phyloP scores from a whole-genome alignment of 2,329 filamentous ascomycete species.

The Talaromyces funiculosus region DNA sequence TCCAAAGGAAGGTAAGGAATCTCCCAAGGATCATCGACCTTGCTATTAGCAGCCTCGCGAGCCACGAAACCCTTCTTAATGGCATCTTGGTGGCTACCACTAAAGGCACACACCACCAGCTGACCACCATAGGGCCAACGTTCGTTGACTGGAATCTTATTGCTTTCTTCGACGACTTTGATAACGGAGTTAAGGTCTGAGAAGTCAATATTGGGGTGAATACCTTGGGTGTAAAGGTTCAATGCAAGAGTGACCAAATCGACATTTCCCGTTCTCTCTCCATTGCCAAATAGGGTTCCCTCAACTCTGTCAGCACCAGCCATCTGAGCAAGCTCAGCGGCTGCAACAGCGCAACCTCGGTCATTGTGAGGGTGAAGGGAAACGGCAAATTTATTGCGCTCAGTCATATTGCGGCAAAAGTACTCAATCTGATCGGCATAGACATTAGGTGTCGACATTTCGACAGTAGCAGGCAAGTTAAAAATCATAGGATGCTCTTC shows the following conservation, averaged over 20 bases:
- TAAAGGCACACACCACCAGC: conserved; percentile 88
- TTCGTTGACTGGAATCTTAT: conserved; percentile 88
- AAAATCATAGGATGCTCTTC: conserved; percentile 82
- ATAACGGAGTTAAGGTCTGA: conserved; percentile 83
- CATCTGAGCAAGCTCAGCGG: conserved; percentile 91
- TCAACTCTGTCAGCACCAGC: conserved; percentile 91
- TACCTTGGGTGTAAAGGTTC: conserved; percentile 92
- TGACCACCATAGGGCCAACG: conserved; percentile 86
- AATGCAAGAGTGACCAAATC: conserved; percentile 87
- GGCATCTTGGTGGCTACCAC: conserved; percentile 87
- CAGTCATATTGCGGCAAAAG: conserved; percentile 79
- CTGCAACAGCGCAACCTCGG: conserved; percentile 80
- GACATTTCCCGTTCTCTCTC: conserved; percentile 91
- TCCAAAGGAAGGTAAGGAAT: conserved; percentile 91
- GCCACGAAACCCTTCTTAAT: conserved; percentile 80
- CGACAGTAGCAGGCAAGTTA: conserved; percentile 93
- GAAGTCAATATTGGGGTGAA: conserved; percentile 81
- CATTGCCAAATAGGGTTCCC: conserved; percentile 89
- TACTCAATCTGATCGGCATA: conserved; percentile 96
- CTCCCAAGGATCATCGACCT: conserved; percentile 66
- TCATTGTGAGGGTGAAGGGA: conserved; percentile 95
- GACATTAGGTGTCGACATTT: conserved; percentile 89
- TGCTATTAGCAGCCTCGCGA: conserved; percentile 57
- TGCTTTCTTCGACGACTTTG: conserved; percentile 82
- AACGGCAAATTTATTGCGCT: conserved; percentile 81